phyloP scores from a whole-genome alignment of 2,329 filamentous ascomycete genomes.

The Colletotrichum lindemuthianum region DNA sequence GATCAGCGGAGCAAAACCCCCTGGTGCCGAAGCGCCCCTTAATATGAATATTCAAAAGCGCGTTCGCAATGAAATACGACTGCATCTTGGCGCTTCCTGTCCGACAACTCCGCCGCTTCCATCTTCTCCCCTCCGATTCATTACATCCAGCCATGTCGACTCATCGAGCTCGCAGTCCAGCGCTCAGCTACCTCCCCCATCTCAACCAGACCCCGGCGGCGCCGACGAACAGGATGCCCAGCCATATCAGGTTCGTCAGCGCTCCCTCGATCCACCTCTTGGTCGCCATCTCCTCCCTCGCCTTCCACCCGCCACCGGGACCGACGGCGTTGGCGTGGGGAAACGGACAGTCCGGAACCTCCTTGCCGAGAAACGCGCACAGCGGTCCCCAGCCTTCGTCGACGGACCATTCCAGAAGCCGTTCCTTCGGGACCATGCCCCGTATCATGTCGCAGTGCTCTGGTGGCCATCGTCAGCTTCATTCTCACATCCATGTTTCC shows the following conservation, averaged over 20 bases:
- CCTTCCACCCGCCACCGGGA: constrained; percentile 16
- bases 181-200: neutral
- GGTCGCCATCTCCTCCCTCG: constrained; percentile 29
- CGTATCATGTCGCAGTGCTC: constrained; percentile 48
- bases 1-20: too few relatives aligned
- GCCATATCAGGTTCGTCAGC: constrained; percentile 23
- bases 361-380: constrained; percentile 50
- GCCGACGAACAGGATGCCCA: constrained; percentile 10
- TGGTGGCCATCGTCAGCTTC: constrained; percentile 8
- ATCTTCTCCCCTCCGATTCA: too few relatives aligned
- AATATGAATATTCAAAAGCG: too few relatives aligned
- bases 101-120: too few relatives aligned
- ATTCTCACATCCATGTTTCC: neutral
- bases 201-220: constrained; percentile 14
- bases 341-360: constrained; percentile 46
- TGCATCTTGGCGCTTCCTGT: too few relatives aligned
- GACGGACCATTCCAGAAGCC: constrained; percentile 48
- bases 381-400: constrained; percentile 54
- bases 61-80: too few relatives aligned
- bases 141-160: too few relatives aligned
- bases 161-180: too few relatives aligned
- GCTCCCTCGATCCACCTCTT: constrained; percentile 33
- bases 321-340: constrained; percentile 44
- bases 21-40: too few relatives aligned
- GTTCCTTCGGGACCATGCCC: constrained; percentile 42